Percentiles rank a stretch among this genome's conserved stretches.
Conservation (phyloP, 208 protist genomes). For the Leishmania turanica region DNA sequence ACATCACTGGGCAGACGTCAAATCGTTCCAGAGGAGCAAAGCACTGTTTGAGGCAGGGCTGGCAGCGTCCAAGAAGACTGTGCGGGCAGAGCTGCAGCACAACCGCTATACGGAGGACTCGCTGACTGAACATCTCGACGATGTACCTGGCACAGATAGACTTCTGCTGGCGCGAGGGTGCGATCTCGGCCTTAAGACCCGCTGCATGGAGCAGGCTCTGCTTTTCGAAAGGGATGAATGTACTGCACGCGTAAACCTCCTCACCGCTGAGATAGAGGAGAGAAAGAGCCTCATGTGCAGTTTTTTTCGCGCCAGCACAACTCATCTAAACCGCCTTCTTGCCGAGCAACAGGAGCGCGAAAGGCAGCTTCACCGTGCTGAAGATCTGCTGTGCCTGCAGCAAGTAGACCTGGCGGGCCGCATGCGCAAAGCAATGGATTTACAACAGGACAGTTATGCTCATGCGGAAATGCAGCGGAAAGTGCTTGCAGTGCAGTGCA, state of each 20-base stretch:
- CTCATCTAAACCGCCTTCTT: background rate
- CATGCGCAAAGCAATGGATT: conserved; percentile 21
- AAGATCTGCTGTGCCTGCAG: conserved; percentile 24
- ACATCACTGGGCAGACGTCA: conserved; percentile 10
- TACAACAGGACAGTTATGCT: conserved; percentile 5
- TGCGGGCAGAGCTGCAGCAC: conserved; percentile 9
- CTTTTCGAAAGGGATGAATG: conserved; percentile 15
- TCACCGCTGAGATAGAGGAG: conserved; percentile 4
- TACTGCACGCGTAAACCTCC: background rate
- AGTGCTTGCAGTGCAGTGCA: conserved; percentile 17
- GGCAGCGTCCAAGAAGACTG: background rate
- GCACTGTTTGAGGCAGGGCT: conserved; percentile 12
- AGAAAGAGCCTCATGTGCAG: conserved; percentile 1
- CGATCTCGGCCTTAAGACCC: background rate
- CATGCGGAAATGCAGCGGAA: conserved; percentile 9
- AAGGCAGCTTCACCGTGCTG: background rate
- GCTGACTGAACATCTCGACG: background rate
- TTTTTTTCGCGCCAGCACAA: background rate
- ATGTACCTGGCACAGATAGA: background rate
- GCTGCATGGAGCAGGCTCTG: background rate
- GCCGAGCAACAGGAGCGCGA: background rate
- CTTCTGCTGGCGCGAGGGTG: background rate
- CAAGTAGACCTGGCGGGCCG: conserved; percentile 19
- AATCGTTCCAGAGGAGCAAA: conserved; percentile 7
- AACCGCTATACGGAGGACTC: background rate